A percentile compares a stretch with the other conserved stretches of the same genome.
phyloP scores from a whole-genome alignment of 2,329 filamentous ascomycete genomes.

The Paraconiothyrium brasiliense region DNA sequence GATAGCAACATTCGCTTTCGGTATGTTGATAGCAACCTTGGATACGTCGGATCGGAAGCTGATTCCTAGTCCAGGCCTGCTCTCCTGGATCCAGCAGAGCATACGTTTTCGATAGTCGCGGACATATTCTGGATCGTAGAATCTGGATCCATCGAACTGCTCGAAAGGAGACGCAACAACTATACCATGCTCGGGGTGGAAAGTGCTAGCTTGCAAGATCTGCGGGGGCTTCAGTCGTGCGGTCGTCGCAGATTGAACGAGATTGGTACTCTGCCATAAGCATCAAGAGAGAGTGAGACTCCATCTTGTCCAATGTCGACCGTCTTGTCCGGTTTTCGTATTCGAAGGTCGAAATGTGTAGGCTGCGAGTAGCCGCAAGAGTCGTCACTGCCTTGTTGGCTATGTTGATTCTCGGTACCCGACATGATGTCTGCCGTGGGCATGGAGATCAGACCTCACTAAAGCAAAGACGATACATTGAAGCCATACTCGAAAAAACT shows the following conservation, averaged over 20 bases:
- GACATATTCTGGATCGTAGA: conserved; percentile 21
- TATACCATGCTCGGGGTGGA: conserved; percentile 21
- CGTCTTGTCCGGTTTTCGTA: conserved; percentile 19
- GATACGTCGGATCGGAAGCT: conserved; percentile 7
- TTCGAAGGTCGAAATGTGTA: conserved; percentile 18
- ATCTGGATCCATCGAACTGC: conserved; percentile 19
- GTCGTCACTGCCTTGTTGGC: neutral
- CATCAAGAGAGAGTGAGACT: conserved; percentile 21
- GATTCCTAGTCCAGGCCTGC: conserved; percentile 20
- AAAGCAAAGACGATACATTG: neutral
- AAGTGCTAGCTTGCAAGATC: conserved; percentile 25
- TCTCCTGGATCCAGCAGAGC: conserved; percentile 18
- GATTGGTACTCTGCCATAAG: conserved; percentile 17
- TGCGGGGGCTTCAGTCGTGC: neutral
- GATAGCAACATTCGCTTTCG: conserved; percentile 12
- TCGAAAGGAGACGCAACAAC: conserved; percentile 18
- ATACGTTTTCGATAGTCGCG: conserved; percentile 22
- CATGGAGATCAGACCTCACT: neutral
- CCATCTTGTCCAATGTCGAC: conserved; percentile 22
- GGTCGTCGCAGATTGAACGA: neutral
- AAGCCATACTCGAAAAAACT: neutral
- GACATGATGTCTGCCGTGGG: neutral
- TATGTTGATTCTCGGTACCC: neutral
- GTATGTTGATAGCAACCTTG: conserved; percentile 15
- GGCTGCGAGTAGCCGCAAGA: conserved; percentile 17